A percentile compares a stretch with the other conserved stretches of the same genome.
phyloP scores from a whole-genome alignment of 805 yeast species.

The Candida easanensis region DNA sequence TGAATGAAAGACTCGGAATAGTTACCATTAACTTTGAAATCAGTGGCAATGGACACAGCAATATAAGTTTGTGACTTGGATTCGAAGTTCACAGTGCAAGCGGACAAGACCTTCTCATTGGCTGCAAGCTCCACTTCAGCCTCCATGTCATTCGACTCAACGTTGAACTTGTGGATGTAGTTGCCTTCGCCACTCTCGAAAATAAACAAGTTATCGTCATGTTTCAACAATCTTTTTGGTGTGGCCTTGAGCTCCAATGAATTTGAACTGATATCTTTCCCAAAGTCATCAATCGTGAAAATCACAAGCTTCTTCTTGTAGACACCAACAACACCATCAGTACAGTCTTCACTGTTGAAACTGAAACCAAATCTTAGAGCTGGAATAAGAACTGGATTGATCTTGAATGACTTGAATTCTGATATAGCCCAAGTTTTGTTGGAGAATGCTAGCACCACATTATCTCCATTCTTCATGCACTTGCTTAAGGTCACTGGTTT shows the following conservation, averaged over 20 bases:
- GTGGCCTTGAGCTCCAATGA: slow-evolving; percentile 45
- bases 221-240: slow-evolving; percentile 42
- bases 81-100: slow-evolving; percentile 25
- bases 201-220: slow-evolving; percentile 24
- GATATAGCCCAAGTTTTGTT: slow-evolving; percentile 34
- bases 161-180: slow-evolving; percentile 17
- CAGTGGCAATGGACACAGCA: slow-evolving; percentile 43
- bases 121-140: slow-evolving; percentile 5
- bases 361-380: slow-evolving; percentile 44
- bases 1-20: slow-evolving; percentile 21
- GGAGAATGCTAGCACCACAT: slow-evolving; percentile 31
- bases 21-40: too few species aligned
- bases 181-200: slow-evolving; percentile 8
- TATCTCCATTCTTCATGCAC: slow-evolving; percentile 9
- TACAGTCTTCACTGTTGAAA: slow-evolving; percentile 61
- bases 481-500: slow-evolving; percentile 48
- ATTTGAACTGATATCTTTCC: slow-evolving; percentile 33
- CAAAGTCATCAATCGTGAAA: slow-evolving; percentile 46
- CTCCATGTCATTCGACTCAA: slow-evolving; percentile 13
- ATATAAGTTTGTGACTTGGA: slow-evolving; percentile 32
- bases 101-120: slow-evolving; percentile 15
- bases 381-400: slow-evolving; percentile 30
- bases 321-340: slow-evolving; percentile 63
- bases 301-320: slow-evolving; percentile 50
- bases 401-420: slow-evolving; percentile 21